phyloP scores from a whole-genome alignment of 192 early-diverging fungal species.

The Pecoramyces ruminantium region DNA sequence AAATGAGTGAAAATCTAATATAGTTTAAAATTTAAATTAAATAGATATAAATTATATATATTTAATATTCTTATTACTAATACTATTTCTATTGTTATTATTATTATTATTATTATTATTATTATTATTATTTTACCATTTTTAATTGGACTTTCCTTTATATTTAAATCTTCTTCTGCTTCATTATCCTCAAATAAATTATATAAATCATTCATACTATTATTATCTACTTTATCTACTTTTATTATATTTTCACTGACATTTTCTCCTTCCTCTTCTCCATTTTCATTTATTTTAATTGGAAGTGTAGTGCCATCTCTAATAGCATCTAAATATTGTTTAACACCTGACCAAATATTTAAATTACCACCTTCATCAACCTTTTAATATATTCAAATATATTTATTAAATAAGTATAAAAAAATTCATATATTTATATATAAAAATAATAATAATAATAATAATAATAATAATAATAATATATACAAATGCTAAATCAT shows the following conservation, averaged over 20 bases:
- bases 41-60: too few species aligned
- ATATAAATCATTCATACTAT: not conserved
- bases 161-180: not conserved
- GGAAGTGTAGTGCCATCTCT: not conserved
- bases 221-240: not conserved
- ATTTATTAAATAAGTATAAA: slow-evolving; percentile 19
- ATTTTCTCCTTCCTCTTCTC: not conserved
- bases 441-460: slow-evolving; percentile 29
- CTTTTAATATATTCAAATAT: slow-evolving; percentile 7
- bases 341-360: not conserved
- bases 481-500: slow-evolving; percentile 41
- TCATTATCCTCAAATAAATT: not conserved
- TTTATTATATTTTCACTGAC: not conserved
- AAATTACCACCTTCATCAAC: not conserved
- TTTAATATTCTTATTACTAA: not conserved
- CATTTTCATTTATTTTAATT: not conserved
- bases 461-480: not conserved
- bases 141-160: not conserved
- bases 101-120: slow-evolving; percentile 11
- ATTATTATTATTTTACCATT: not conserved
- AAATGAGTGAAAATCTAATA: too few species aligned
- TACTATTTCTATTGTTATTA: slow-evolving; percentile 9
- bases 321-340: not conserved
- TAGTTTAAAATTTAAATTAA: too few species aligned
- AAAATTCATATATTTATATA: slow-evolving; percentile 39